Evolutionary conservation across 164 flowering plant genomes (phyloP).

Genomic region (grape (Vitis vinifera)): DNA sequence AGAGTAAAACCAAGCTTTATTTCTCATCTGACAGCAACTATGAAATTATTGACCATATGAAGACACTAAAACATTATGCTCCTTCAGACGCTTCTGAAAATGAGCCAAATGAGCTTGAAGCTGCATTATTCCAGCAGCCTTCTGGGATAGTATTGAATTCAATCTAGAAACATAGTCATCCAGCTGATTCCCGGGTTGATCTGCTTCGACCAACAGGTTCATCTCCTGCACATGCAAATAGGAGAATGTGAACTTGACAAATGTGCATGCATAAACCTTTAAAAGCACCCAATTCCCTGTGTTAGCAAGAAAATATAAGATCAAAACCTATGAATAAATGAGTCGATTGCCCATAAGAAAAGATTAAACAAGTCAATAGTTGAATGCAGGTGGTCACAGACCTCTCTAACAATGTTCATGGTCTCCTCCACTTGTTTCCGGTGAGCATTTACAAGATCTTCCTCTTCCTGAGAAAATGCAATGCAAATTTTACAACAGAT

Average conservation of each 20-base stretch:
- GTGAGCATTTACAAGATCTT: conserved; percentile 78
- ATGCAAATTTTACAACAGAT: neutral
- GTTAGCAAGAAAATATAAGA: neutral
- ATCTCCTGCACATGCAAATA: conserved; percentile 50
- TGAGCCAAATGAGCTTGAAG: conserved; percentile 61
- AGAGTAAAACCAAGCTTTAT: neutral
- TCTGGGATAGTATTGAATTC: conserved; percentile 68
- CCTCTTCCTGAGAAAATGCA: conserved; percentile 59
- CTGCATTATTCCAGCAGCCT: conserved; percentile 65
- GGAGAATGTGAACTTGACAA: neutral
- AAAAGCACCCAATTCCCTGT: neutral
- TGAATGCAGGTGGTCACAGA: conserved; percentile 13
- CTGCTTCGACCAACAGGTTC: conserved; percentile 73
- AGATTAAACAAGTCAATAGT: neutral
- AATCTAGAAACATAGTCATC: conserved; percentile 63
- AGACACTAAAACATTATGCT: conserved; percentile 61
- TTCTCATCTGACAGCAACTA: neutral
- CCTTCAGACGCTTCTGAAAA: conserved; percentile 67
- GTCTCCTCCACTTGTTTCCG: conserved; percentile 74
- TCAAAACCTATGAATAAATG: neutral
- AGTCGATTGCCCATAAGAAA: too few relatives aligned
- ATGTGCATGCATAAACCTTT: too few relatives aligned
- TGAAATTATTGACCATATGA: conserved; percentile 35
- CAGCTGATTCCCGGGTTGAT: conserved; percentile 78
- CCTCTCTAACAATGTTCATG: conserved; percentile 78